These are phyloP conservation scores for Saccharum hybrid DNA, from an alignment of 202 grass and related monocot species.

Conservation along the genomic window DNA sequence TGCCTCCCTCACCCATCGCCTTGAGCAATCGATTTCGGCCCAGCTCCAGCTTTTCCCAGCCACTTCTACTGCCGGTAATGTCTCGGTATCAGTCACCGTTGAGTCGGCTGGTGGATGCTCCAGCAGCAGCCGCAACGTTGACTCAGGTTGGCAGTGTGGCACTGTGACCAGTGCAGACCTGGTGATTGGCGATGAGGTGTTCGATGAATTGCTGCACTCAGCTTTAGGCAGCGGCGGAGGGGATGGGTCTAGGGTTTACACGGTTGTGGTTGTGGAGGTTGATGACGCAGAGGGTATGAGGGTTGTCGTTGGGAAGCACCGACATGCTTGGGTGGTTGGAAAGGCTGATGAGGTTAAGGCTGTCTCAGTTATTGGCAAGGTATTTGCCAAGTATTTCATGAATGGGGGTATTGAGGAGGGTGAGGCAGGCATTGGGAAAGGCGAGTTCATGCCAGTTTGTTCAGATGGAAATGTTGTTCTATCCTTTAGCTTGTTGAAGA, in stretches of 20 bases:
- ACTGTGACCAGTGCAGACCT: constrained; percentile 36
- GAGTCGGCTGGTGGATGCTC: constrained; percentile 48
- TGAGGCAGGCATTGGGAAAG: constrained; percentile 60
- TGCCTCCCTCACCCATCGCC: too few relatives aligned
- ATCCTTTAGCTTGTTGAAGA: constrained; percentile 91
- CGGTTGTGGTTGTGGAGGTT: constrained; percentile 64
- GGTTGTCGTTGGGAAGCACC: constrained; percentile 76
- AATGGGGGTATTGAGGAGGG: constrained; percentile 61
- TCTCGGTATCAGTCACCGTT: constrained; percentile 65
- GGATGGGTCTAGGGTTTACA: constrained; percentile 70
- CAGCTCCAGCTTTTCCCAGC: constrained; percentile 27
- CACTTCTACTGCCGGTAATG: constrained; percentile 37
- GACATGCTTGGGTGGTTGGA: constrained; percentile 78
- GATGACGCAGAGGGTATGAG: constrained; percentile 37
- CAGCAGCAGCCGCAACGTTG: not conserved
- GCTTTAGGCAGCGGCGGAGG: constrained; percentile 32
- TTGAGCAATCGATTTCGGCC: constrained; percentile 48
- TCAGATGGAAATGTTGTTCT: constrained; percentile 83
- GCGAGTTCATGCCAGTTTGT: constrained; percentile 88
- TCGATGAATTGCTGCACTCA: constrained; percentile 65
- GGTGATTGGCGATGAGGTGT: constrained; percentile 49
- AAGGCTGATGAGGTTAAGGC: constrained; percentile 50
- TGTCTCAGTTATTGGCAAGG: constrained; percentile 48
- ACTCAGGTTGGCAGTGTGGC: constrained; percentile 57
- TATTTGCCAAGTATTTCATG: constrained; percentile 80